Conservation (phyloP, 148 eudicot species). For the Vaccinium macrocarpon region DNA sequence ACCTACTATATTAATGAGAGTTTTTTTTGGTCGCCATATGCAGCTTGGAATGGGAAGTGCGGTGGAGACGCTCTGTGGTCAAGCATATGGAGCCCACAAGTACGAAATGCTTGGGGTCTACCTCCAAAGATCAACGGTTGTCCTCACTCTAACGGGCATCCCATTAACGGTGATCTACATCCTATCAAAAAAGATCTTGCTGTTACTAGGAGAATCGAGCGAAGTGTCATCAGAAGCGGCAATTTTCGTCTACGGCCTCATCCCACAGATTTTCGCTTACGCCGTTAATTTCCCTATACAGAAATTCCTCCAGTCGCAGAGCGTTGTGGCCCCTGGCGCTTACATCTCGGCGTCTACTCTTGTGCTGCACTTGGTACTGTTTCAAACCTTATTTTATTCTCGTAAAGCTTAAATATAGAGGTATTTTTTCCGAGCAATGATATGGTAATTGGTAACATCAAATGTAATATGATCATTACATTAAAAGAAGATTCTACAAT, state of each 20-base stretch:
- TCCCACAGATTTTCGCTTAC: slow-evolving; percentile 56
- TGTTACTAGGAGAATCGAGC: slow-evolving; percentile 40
- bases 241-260: slow-evolving; percentile 43
- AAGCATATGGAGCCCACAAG: slow-evolving; percentile 58
- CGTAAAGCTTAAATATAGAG: no score
- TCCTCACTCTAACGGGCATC: slow-evolving; percentile 35
- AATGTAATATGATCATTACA: no score
- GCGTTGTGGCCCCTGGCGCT: slow-evolving; percentile 45
- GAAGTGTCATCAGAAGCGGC: slow-evolving; percentile 37
- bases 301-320: slow-evolving; percentile 54
- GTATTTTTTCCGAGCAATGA: no score
- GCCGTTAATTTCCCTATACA: slow-evolving; percentile 52
- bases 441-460: no score
- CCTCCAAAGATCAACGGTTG: slow-evolving; percentile 54
- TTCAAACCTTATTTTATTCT: background rate
- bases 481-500: no score
- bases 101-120: slow-evolving; percentile 63
- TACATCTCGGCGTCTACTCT: slow-evolving; percentile 40
- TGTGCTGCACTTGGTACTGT: slow-evolving; percentile 15
- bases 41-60: slow-evolving; percentile 76
- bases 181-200: slow-evolving; percentile 36
- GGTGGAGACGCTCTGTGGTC: slow-evolving; percentile 67
- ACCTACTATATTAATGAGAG: background rate
- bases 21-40: background rate
- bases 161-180: slow-evolving; percentile 46